Conservation (phyloP, 768 basidiomycete genomes). For the Inosperma sp. region DNA sequence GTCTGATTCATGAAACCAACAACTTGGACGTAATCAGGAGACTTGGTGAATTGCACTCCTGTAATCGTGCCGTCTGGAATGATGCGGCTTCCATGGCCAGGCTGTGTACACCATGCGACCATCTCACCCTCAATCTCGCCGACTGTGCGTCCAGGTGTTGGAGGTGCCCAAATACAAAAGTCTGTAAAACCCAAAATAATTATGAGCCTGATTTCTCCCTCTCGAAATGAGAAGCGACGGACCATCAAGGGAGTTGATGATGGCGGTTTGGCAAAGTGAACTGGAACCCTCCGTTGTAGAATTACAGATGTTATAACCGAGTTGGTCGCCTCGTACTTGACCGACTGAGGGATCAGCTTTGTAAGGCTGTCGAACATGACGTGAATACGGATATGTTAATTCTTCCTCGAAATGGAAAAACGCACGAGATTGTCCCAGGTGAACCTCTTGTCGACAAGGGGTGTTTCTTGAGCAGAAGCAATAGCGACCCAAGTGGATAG, state of each 20-base stretch:
- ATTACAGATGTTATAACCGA: constrained; percentile 69
- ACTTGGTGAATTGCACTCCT: constrained; percentile 60
- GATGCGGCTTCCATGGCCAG: constrained; percentile 60
- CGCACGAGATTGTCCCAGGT: constrained; percentile 32
- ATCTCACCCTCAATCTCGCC: constrained; percentile 62
- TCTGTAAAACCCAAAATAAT: constrained; percentile 33
- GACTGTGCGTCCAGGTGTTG: constrained; percentile 47
- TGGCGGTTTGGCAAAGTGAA: constrained; percentile 58
- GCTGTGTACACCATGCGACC: constrained; percentile 71
- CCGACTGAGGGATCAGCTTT: constrained; percentile 34
- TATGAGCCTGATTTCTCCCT: not conserved
- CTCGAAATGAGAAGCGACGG: constrained; percentile 8
- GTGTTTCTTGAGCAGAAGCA: constrained; percentile 4
- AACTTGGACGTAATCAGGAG: constrained; percentile 56
- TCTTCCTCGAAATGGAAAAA: not conserved
- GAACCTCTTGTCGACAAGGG: constrained; percentile 17
- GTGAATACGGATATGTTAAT: not conserved
- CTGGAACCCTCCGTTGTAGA: constrained; percentile 56
- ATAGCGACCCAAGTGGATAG: not conserved
- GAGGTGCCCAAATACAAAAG: constrained; percentile 64
- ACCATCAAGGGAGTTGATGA: constrained; percentile 50
- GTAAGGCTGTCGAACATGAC: constrained; percentile 25
- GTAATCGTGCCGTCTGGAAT: constrained; percentile 57
- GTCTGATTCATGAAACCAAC: constrained; percentile 62
- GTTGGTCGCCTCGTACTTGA: too few species aligned